phyloP scores from a whole-genome alignment of 2,329 filamentous ascomycete genomes.

The Drechslerella dactyloides region DNA sequence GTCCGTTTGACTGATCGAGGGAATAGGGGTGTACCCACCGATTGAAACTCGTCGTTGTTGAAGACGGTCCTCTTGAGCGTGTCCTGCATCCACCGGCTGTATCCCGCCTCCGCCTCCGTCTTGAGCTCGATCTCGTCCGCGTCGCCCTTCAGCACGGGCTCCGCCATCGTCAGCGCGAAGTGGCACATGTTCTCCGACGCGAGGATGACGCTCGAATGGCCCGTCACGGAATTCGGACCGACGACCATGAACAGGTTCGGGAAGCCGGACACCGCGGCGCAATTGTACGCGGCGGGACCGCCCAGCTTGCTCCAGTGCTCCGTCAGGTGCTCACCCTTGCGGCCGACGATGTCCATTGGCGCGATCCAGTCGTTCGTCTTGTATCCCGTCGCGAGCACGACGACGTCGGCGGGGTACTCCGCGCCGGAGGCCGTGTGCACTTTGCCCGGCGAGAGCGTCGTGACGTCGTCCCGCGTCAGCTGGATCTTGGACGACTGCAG shows the following conservation, averaged over 20 bases:
- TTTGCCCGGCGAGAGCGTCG: conserved; percentile 61
- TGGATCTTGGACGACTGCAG: conserved; percentile 65
- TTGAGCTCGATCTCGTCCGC: conserved; percentile 62
- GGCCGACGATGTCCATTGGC: conserved; percentile 64
- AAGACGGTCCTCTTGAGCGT: conserved; percentile 39
- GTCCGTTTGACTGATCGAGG: too few species aligned
- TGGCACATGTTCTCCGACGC: conserved; percentile 69
- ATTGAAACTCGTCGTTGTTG: conserved; percentile 19
- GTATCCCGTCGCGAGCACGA: conserved; percentile 69
- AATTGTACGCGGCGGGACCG: conserved; percentile 69
- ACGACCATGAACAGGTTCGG: conserved; percentile 70
- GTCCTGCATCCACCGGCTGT: conserved; percentile 61
- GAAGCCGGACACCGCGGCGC: conserved; percentile 66
- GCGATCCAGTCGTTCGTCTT: conserved; percentile 65
- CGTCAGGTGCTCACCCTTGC: conserved; percentile 62
- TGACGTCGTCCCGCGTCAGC: conserved; percentile 63
- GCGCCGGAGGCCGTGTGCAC: conserved; percentile 58
- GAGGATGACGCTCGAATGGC: conserved; percentile 68
- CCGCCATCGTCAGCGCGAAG: conserved; percentile 67
- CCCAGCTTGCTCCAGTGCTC: conserved; percentile 67
- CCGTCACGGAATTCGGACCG: conserved; percentile 68
- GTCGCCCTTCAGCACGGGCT: conserved; percentile 62
- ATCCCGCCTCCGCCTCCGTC: conserved; percentile 61
- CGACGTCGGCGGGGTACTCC: conserved; percentile 65
- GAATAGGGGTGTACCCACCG: conserved; percentile 15